Percentiles rank a stretch among this genome's conserved stretches.
Conservation (phyloP, 441 rosid genomes). For the Populus hybrid region DNA sequence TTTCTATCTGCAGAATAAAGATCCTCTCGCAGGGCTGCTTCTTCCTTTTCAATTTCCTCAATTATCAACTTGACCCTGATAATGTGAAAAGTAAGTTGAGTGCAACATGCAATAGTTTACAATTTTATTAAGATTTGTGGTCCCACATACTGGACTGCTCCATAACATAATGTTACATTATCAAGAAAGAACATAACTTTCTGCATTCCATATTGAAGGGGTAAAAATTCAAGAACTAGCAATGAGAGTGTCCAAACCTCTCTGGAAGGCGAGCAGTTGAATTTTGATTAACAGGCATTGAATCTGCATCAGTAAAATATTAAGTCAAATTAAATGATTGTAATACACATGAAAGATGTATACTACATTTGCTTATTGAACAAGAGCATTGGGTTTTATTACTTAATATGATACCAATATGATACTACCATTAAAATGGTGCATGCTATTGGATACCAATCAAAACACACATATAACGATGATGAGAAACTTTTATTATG, state of each 20-base stretch:
- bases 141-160: background rate
- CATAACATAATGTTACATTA: background rate
- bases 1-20: constrained; percentile 92
- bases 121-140: background rate
- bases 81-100: constrained; percentile 2
- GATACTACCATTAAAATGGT: background rate
- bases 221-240: background rate
- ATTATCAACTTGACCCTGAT: constrained; percentile 81
- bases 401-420: background rate
- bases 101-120: background rate
- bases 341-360: background rate
- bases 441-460: background rate
- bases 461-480: background rate
- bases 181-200: background rate
- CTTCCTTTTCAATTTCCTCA: constrained; percentile 94
- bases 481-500: background rate
- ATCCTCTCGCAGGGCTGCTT: constrained; percentile 80
- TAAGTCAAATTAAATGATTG: background rate
- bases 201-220: background rate
- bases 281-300: constrained; percentile 59
- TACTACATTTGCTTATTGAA: background rate
- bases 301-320: constrained; percentile 46
- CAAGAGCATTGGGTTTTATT: background rate
- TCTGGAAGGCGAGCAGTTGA: constrained; percentile 86
- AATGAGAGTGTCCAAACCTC: constrained; percentile 50